phyloP scores from a whole-genome alignment of 192 early-diverging fungal species.

The Geranomyces variabilis region DNA sequence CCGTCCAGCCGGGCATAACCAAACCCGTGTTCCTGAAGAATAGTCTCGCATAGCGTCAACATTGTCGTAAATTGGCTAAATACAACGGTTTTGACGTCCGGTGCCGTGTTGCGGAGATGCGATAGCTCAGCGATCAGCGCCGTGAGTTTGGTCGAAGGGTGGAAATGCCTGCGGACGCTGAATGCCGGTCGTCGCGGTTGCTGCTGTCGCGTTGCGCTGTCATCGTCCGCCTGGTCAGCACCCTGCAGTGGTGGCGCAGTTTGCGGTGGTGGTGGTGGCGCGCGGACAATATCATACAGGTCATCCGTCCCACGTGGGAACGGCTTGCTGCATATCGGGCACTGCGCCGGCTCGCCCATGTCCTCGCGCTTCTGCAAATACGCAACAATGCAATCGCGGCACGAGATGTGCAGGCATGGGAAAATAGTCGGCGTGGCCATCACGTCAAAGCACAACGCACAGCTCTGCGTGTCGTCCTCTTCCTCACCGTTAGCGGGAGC shows the following conservation, averaged over 20 bases:
- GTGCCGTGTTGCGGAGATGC: constrained; percentile 8
- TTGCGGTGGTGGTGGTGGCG: neutral
- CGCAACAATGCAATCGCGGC: constrained; percentile 32
- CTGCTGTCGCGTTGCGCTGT: neutral
- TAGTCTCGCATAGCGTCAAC: constrained; percentile 71
- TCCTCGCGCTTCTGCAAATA: constrained; percentile 26
- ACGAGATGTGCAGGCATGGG: constrained; percentile 43
- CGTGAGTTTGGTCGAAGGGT: constrained; percentile 38
- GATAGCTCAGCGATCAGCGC: constrained; percentile 29
- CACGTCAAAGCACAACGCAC: constrained; percentile 45
- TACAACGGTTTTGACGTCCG: constrained; percentile 43
- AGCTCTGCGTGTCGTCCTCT: constrained; percentile 15
- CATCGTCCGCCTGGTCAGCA: neutral
- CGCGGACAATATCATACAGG: constrained; percentile 30
- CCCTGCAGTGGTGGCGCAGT: neutral
- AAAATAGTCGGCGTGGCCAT: constrained; percentile 20
- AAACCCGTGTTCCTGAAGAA: constrained; percentile 59
- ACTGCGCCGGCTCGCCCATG: constrained; percentile 30
- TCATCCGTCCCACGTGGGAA: constrained; percentile 16
- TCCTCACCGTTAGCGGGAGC: neutral
- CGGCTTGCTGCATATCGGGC: constrained; percentile 39
- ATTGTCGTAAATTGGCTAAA: constrained; percentile 59
- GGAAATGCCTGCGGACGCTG: constrained; percentile 20
- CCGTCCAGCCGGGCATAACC: constrained; percentile 80
- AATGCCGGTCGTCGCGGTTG: neutral